Evolutionary conservation across 2,329 filamentous ascomycete species (phyloP).

Genomic region (Monilinia fructigena): DNA sequence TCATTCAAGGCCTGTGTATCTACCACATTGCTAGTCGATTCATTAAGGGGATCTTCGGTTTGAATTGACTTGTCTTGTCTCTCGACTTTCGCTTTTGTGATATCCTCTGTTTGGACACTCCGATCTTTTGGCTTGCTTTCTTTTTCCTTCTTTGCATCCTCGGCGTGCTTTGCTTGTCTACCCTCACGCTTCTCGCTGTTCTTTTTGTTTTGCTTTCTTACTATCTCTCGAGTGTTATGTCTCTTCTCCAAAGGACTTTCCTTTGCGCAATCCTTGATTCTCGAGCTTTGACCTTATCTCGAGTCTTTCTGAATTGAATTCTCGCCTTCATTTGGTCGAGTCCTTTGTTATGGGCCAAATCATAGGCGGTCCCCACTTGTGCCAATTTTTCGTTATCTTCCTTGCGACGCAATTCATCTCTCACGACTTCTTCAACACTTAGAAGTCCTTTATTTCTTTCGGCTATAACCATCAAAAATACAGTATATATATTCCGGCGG

Average conservation of each 20-base stretch:
- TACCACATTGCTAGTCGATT: neutral
- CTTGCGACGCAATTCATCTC: slow-evolving; percentile 49
- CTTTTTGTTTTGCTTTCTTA: slow-evolving; percentile 44
- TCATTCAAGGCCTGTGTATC: slow-evolving; percentile 24
- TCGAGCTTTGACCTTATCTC: slow-evolving; percentile 35
- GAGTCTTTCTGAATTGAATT: slow-evolving; percentile 42
- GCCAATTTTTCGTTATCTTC: slow-evolving; percentile 58
- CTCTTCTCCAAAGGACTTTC: slow-evolving; percentile 51
- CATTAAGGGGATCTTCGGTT: slow-evolving; percentile 29
- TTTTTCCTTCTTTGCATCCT: slow-evolving; percentile 43
- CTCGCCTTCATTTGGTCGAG: slow-evolving; percentile 52
- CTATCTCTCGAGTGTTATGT: slow-evolving; percentile 43
- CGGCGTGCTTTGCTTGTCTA: slow-evolving; percentile 44
- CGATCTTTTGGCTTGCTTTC: slow-evolving; percentile 40
- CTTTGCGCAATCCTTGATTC: slow-evolving; percentile 48
- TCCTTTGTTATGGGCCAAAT: slow-evolving; percentile 60
- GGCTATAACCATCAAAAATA: slow-evolving; percentile 56
- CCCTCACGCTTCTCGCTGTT: slow-evolving; percentile 43
- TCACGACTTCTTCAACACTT: slow-evolving; percentile 57
- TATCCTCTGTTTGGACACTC: slow-evolving; percentile 34
- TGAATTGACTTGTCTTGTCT: slow-evolving; percentile 34
- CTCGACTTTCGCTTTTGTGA: slow-evolving; percentile 22
- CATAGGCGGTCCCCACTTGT: slow-evolving; percentile 57
- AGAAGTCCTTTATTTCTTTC: slow-evolving; percentile 46
- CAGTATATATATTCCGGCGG: slow-evolving; percentile 56